A percentile compares a stretch with the other conserved stretches of the same genome.
phyloP scores from a whole-genome alignment of 805 yeast genomes.

The Debaryomyces tyrocola region DNA sequence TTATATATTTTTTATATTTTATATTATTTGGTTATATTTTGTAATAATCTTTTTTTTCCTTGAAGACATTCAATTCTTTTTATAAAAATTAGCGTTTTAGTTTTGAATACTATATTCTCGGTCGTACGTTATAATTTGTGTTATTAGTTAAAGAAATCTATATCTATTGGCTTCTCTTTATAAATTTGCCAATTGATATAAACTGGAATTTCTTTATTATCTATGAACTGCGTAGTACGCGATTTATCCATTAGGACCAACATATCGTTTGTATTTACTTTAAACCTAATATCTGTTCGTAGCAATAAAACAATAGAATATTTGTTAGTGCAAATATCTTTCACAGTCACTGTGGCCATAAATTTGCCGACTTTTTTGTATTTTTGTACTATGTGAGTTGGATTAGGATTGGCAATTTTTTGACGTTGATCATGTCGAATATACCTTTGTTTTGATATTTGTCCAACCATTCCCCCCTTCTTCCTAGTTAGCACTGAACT shows the following conservation, averaged over 20 bases:
- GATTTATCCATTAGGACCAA: conserved; percentile 1
- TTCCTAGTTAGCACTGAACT: neutral
- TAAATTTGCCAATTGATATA: conserved; percentile 7
- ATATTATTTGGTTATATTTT: no score
- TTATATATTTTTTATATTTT: no score
- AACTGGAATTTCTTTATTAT: conserved; percentile 2
- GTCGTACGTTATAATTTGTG: no score
- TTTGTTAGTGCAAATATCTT: conserved; percentile 1
- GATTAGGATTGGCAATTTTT: neutral
- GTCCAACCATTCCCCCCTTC: neutral
- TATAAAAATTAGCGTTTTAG: no score
- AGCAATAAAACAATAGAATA: conserved; percentile 2
- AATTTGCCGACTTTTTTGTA: conserved; percentile 6
- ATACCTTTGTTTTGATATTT: neutral
- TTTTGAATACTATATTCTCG: no score
- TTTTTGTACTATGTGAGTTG: conserved; percentile 6
- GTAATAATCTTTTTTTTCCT: no score
- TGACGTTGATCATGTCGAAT: neutral
- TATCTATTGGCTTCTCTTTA: conserved; percentile 7
- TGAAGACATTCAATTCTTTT: neutral
- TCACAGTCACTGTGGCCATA: conserved; percentile 3
- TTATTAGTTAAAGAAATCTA: neutral
- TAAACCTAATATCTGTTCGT: conserved; percentile 3
- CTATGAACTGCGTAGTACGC: neutral
- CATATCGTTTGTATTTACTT: conserved; percentile 1